Evolutionary conservation across 192 early-diverging fungal species (phyloP), one percentile per base, ranked within the genome.

Genomic region (Borealophlyctis nickersoniae): DNA sequence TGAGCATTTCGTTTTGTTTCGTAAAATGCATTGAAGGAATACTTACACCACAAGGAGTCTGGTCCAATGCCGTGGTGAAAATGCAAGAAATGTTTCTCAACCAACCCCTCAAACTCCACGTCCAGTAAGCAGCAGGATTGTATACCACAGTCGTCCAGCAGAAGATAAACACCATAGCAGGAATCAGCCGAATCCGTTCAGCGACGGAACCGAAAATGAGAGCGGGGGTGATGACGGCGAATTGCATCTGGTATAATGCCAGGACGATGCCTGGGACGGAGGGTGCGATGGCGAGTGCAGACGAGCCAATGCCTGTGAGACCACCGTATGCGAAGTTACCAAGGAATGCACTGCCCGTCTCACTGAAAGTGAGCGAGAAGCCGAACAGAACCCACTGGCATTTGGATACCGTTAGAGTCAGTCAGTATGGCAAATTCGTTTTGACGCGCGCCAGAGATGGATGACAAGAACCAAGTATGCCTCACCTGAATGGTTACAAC

Each of bases 91-190:
- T 49, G 33, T 85, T 86, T 50, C 73, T 77, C 52, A 90, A 76
- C 93, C 92, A 98, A 1, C 96, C 96, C 62, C 87, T 88, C 31
- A 77, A 55, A 16, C 84, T 85, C 93, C 92, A 98, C 26, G 91
- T 90, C 92, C 93, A 95, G 83, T 90, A 98, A 14, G 93, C 93
- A 57, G 91, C 87, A n/a, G 88, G 88, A 73, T 94, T 89, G 70
- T 98, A 98, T 24, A 96, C 90, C 58, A 98, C 54, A 5, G 96
- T 79, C 5, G 88, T 80, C 96, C 94, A 98, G 49, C 96, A 72
- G 66, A 96, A 93, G 63, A 92, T 86, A 71, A 95, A 98, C 58
- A 97, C 70, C 52, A 94, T 81, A 35, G 89, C 85, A 1, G 96
- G 93, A 22, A 94, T 60, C 19, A 97, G 73, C 52, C 91, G 87